phyloP scores from a whole-genome alignment of 805 yeast genomes.

The Schizosaccharomyces cryophilus region DNA sequence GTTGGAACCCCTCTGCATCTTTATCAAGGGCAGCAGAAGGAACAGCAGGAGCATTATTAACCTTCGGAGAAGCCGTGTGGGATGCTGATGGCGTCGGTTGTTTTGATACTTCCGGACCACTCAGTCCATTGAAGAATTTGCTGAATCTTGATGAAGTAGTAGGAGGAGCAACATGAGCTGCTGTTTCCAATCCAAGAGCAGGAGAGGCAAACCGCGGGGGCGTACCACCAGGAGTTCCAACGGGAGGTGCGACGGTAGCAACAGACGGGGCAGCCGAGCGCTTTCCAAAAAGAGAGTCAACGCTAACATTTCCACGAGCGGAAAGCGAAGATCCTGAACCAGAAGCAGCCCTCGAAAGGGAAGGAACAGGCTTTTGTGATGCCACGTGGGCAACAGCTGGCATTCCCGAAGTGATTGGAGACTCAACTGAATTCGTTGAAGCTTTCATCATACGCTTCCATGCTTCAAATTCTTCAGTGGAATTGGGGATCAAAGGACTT shows the following conservation, averaged over 20 bases:
- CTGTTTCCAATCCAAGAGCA: neutral
- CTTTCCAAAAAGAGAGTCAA: neutral
- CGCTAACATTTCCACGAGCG: neutral
- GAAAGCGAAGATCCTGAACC: neutral
- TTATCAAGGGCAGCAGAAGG: neutral
- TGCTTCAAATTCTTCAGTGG: neutral
- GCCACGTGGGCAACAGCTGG: no score
- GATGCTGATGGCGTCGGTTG: neutral
- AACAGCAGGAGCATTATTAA: neutral
- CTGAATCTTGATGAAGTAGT: neutral
- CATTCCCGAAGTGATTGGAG: neutral
- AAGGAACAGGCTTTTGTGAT: neutral
- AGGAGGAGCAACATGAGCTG: neutral
- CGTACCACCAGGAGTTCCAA: neutral
- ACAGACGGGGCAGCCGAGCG: neutral
- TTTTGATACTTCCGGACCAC: neutral
- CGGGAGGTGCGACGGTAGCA: neutral
- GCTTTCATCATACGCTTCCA: neutral
- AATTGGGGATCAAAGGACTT: neutral
- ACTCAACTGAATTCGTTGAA: neutral
- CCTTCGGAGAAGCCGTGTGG: neutral
- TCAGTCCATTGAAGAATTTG: neutral
- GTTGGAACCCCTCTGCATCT: conserved; percentile 1
- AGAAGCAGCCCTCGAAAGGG: neutral
- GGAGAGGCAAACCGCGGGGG: neutral